Percentiles rank a stretch among this genome's conserved stretches.
phyloP scores from a whole-genome alignment of 1,284 basidiomycete genomes.

The Melanopsichium pennsylvanicum region DNA sequence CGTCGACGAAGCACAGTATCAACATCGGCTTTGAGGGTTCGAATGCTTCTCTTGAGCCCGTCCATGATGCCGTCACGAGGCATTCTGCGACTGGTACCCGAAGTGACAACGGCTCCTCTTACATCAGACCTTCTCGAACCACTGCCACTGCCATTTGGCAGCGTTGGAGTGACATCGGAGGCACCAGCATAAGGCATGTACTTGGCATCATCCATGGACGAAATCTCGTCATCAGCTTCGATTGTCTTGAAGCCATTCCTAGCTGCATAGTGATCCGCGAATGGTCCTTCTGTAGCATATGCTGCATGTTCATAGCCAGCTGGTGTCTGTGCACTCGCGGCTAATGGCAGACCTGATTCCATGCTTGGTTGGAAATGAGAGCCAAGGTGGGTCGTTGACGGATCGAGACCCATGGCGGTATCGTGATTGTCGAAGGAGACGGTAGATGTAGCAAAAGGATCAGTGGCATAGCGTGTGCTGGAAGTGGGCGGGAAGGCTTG shows the following conservation, averaged over 20 bases:
- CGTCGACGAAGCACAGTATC: constrained; percentile 44
- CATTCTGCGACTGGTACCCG: constrained; percentile 31
- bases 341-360: constrained; percentile 52
- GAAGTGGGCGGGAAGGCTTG: constrained; percentile 30
- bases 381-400: constrained; percentile 29
- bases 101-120: constrained; percentile 17
- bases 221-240: constrained; percentile 61
- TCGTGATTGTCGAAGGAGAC: constrained; percentile 34
- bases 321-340: constrained; percentile 38
- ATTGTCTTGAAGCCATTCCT: constrained; percentile 56
- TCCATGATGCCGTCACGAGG: constrained; percentile 46
- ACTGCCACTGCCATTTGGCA: background rate
- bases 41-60: constrained; percentile 45
- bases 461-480: constrained; percentile 3
- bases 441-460: constrained; percentile 29
- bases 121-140: constrained; percentile 6
- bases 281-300: constrained; percentile 40
- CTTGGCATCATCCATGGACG: constrained; percentile 27
- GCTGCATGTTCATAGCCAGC: constrained; percentile 41
- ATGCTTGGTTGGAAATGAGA: constrained; percentile 34
- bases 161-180: background rate
- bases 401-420: constrained; percentile 41
- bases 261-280: constrained; percentile 52
- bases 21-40: constrained; percentile 45
- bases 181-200: constrained; percentile 16